These are phyloP conservation scores for Trametes versicolor DNA, from an alignment of 1,284 basidiomycete species.

Conservation along the genomic window DNA sequence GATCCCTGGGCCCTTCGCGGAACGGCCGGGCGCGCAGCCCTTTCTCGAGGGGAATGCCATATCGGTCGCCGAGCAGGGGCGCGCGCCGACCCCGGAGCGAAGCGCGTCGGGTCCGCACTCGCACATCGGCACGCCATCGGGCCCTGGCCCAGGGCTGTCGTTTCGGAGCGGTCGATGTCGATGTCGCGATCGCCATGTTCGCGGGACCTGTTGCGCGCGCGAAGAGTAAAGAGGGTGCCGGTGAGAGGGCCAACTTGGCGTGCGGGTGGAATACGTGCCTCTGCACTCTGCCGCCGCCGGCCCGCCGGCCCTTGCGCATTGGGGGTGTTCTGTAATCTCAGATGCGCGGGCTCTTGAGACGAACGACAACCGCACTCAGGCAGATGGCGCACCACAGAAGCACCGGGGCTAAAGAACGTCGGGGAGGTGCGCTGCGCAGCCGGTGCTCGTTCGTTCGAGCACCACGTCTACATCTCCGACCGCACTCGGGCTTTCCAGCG, in stretches of 20 bases:
- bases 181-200: slow-evolving; percentile 15
- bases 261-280: neutral
- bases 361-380: neutral
- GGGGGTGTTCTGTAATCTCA: neutral
- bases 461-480: slow-evolving; percentile 2
- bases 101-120: slow-evolving; percentile 12
- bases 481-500: slow-evolving; percentile 4
- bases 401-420: neutral
- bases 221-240: neutral
- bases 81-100: neutral
- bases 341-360: neutral
- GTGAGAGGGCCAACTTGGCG: neutral
- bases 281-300: neutral
- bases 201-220: slow-evolving; percentile 4
- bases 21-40: neutral
- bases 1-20: neutral
- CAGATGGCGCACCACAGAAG: neutral
- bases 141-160: slow-evolving; percentile 9
- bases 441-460: neutral
- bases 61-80: slow-evolving; percentile 1
- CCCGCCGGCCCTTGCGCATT: neutral
- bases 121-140: slow-evolving; percentile 13
- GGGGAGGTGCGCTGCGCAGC: neutral
- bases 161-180: neutral
- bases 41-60: neutral